These are phyloP conservation scores for Corchorus capsularis DNA, from an alignment of 345 rosid species.

Conservation along the genomic window DNA sequence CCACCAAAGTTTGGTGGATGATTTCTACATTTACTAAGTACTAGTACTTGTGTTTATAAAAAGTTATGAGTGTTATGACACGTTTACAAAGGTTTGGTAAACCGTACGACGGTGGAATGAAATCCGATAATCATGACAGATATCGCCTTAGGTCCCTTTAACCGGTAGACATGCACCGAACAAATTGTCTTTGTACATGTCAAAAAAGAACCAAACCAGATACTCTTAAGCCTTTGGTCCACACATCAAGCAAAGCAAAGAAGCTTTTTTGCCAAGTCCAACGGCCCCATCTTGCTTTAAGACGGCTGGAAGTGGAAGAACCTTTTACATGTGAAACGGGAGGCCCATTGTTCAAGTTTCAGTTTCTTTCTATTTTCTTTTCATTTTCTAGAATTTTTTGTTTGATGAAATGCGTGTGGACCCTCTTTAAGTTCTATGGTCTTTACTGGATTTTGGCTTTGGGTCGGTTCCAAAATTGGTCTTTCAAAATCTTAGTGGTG, in stretches of 20 bases:
- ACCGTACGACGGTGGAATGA: not conserved
- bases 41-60: no score
- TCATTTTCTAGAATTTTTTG: not conserved
- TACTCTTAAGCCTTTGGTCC: not conserved
- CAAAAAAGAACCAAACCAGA: not conserved
- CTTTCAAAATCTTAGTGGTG: not conserved
- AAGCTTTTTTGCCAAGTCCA: not conserved
- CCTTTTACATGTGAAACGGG: not conserved
- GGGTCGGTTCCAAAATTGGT: not conserved
- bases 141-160: not conserved
- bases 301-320: no score
- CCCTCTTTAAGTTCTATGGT: not conserved
- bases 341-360: not conserved
- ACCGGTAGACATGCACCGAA: not conserved
- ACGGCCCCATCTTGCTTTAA: not conserved
- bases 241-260: not conserved
- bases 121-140: not conserved
- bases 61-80: not conserved
- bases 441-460: no score
- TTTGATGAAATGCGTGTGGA: not conserved
- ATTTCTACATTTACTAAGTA: no score
- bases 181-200: not conserved
- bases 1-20: no score
- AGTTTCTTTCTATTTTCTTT: not conserved
- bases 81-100: conserved; percentile 7